phyloP scores from a whole-genome alignment of 2,329 filamentous ascomycete genomes.

The Fusarium metavorans region DNA sequence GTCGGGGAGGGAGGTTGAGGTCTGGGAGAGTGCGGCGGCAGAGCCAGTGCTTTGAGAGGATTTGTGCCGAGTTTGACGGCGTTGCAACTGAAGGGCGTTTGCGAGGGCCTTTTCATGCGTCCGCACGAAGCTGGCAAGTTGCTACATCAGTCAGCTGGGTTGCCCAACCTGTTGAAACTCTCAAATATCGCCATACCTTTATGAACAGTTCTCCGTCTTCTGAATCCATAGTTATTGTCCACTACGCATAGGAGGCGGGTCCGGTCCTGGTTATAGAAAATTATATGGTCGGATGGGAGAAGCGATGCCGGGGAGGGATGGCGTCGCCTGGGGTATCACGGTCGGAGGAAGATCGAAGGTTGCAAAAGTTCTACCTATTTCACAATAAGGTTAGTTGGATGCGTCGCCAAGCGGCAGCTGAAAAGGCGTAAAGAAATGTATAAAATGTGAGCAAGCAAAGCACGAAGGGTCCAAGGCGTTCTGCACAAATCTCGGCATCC shows the following conservation, averaged over 20 bases:
- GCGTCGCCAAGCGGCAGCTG: slow-evolving; percentile 22
- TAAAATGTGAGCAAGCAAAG: slow-evolving; percentile 11
- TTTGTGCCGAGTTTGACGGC: slow-evolving; percentile 79
- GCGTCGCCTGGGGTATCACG: slow-evolving; percentile 30
- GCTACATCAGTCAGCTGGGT: slow-evolving; percentile 67
- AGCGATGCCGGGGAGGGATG: slow-evolving; percentile 8
- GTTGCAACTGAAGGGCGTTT: slow-evolving; percentile 87
- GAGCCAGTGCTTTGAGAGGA: slow-evolving; percentile 74
- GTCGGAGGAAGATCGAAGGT: slow-evolving; percentile 24
- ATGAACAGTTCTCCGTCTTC: slow-evolving; percentile 92
- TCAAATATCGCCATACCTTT: slow-evolving; percentile 69
- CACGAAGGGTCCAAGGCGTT: slow-evolving; percentile 9
- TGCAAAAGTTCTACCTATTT: slow-evolving; percentile 37
- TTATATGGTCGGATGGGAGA: slow-evolving; percentile 14
- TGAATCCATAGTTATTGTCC: slow-evolving; percentile 77
- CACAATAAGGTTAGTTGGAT: slow-evolving; percentile 36
- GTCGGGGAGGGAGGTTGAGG: slow-evolving; percentile 67
- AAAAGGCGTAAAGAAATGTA: slow-evolving; percentile 17
- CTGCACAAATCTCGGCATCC: slow-evolving; percentile 14
- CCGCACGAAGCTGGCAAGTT: slow-evolving; percentile 94
- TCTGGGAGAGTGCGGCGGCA: slow-evolving; percentile 64
- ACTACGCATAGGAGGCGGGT: slow-evolving; percentile 41
- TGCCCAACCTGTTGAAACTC: slow-evolving; percentile 5
- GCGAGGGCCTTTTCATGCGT: slow-evolving; percentile 97
- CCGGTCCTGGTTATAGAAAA: slow-evolving; percentile 2